Evolutionary conservation across 306 rosid species (phyloP).

Genomic region (Parietaria judaica): DNA sequence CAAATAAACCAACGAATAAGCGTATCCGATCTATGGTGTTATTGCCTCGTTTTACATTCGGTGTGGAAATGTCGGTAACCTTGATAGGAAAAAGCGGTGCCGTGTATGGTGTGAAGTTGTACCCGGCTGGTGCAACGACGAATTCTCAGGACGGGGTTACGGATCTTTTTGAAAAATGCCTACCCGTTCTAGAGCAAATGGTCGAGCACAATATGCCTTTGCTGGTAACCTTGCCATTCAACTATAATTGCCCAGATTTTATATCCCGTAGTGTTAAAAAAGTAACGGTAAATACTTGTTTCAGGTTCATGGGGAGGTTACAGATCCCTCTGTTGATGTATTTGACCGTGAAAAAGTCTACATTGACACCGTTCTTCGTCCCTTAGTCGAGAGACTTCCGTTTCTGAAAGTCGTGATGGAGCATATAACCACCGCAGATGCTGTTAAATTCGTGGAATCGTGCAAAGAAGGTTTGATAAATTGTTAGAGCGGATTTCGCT

Average conservation of each 20-base stretch:
- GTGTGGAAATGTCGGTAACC: slow-evolving; percentile 14
- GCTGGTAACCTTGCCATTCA: slow-evolving; percentile 37
- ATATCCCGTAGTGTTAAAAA: no score
- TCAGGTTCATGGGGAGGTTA: slow-evolving; percentile 92
- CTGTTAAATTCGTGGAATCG: slow-evolving; percentile 64
- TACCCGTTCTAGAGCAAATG: slow-evolving; percentile 85
- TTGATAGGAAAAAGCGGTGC: slow-evolving; percentile 61
- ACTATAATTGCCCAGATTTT: background rate
- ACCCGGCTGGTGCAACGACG: slow-evolving; percentile 96
- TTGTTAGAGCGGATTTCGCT: background rate
- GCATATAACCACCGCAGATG: slow-evolving; percentile 85
- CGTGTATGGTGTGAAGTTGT: slow-evolving; percentile 73
- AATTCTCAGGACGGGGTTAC: slow-evolving; percentile 94
- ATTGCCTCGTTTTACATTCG: background rate
- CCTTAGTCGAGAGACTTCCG: slow-evolving; percentile 71
- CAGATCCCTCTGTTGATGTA: slow-evolving; percentile 62
- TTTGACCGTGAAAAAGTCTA: slow-evolving; percentile 88
- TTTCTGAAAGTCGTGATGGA: slow-evolving; percentile 83
- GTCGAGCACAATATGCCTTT: slow-evolving; percentile 63
- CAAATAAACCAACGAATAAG: no score
- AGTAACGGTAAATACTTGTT: background rate
- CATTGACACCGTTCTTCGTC: slow-evolving; percentile 69
- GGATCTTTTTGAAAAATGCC: slow-evolving; percentile 71
- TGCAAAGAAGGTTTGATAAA: slow-evolving; percentile 47
- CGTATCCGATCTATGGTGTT: background rate